These are phyloP conservation scores for Mycogone perniciosa DNA, from an alignment of 2,329 filamentous ascomycete genomes.

Conservation along the genomic window DNA sequence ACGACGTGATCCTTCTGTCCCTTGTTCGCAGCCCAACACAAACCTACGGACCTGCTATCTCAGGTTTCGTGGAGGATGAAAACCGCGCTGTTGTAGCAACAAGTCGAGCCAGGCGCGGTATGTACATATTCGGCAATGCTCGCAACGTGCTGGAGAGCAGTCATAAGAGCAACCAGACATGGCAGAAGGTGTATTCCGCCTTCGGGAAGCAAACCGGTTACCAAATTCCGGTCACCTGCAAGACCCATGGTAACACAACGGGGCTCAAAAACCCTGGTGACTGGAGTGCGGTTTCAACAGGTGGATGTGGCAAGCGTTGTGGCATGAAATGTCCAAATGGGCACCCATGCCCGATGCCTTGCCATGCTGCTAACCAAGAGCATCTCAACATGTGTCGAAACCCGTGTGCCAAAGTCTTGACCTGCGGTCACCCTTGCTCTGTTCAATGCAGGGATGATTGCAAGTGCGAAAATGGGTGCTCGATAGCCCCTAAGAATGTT, in stretches of 20 bases:
- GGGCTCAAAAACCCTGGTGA: conserved; percentile 47
- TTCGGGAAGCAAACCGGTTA: conserved; percentile 34
- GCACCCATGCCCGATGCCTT: conserved; percentile 17
- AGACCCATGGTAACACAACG: conserved; percentile 47
- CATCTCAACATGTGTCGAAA: neutral
- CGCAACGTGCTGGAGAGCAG: conserved; percentile 42
- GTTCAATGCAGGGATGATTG: neutral
- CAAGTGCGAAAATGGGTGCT: neutral
- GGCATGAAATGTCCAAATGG: conserved; percentile 15
- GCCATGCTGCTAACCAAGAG: conserved; percentile 13
- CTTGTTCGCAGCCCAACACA: conserved; percentile 63
- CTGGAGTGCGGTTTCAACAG: conserved; percentile 35
- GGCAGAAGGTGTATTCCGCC: conserved; percentile 34
- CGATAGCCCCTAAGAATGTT: neutral
- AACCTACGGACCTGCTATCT: conserved; percentile 31
- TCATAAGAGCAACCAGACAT: conserved; percentile 33
- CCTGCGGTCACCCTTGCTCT: neutral
- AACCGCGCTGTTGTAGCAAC: conserved; percentile 54
- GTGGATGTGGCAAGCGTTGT: conserved; percentile 17
- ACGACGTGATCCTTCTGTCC: conserved; percentile 74
- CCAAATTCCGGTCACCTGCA: conserved; percentile 57
- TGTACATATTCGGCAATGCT: conserved; percentile 81
- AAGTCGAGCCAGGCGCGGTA: conserved; percentile 66
- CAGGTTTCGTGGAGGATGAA: conserved; percentile 67
- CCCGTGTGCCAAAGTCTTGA: neutral